Conservation (phyloP, 148 eudicot species). For the Oxyria digyna region DNA sequence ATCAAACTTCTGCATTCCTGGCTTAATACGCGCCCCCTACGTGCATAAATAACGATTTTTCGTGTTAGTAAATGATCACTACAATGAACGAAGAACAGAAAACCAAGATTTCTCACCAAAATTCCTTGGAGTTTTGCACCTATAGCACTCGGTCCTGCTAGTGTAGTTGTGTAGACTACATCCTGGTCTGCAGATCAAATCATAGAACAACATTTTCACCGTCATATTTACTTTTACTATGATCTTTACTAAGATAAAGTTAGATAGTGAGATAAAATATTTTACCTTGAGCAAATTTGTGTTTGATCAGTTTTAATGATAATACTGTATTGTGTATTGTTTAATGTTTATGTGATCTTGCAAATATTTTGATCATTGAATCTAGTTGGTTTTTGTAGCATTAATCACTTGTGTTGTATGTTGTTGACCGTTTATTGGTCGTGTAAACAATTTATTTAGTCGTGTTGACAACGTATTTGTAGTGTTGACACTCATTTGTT, state of each 20-base stretch:
- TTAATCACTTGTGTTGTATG: too few relatives aligned
- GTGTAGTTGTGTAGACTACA: constrained; percentile 77
- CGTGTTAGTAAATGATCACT: not conserved
- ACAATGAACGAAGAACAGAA: too few relatives aligned
- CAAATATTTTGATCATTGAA: too few relatives aligned
- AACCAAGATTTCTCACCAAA: constrained; percentile 22
- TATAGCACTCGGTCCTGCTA: constrained; percentile 56
- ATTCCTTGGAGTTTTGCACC: constrained; percentile 50
- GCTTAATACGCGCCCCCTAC: not conserved
- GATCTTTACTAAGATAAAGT: not conserved
- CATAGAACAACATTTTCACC: not conserved
- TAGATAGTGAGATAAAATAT: too few relatives aligned
- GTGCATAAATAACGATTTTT: not conserved
- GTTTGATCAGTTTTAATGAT: too few relatives aligned
- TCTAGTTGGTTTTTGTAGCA: too few relatives aligned
- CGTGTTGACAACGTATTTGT: too few relatives aligned
- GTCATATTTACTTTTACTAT: not conserved
- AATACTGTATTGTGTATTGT: too few relatives aligned
- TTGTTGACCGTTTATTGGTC: too few relatives aligned
- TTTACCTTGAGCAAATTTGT: constrained; percentile 53
- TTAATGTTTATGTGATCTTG: too few relatives aligned
- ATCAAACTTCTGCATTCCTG: not conserved
- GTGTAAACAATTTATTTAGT: too few relatives aligned
- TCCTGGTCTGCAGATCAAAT: constrained; percentile 27
- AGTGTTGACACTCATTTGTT: too few relatives aligned